phyloP scores from a whole-genome alignment of 176 grass and related monocot genomes.

The Thalia dealbata region DNA sequence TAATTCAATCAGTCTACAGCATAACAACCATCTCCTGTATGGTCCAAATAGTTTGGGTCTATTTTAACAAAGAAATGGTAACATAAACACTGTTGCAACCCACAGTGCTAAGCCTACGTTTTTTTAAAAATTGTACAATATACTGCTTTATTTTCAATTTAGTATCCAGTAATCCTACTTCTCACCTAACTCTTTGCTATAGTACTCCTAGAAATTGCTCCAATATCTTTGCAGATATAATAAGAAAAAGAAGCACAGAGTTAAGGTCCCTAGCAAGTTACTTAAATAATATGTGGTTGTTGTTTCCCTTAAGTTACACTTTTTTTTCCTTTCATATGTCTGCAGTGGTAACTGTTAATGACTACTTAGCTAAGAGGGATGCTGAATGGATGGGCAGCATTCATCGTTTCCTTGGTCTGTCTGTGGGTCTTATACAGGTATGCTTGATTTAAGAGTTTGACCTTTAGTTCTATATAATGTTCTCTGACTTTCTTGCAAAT shows the following conservation, averaged over 20 bases:
- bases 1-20: too few species aligned
- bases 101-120: too few species aligned
- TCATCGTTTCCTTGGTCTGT: constrained; percentile 89
- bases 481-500: constrained; percentile 22
- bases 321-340: neutral
- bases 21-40: too few species aligned
- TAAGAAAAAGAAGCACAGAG: neutral
- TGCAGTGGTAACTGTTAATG: constrained; percentile 96
- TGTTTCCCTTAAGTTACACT: neutral
- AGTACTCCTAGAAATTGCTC: neutral
- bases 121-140: too few species aligned
- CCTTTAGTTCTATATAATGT: constrained; percentile 2
- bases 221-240: neutral
- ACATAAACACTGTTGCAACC: too few species aligned
- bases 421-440: constrained; percentile 87
- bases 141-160: too few species aligned
- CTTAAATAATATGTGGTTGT: constrained; percentile 1
- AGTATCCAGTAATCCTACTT: too few species aligned
- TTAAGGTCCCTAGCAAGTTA: neutral
- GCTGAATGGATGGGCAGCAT: constrained; percentile 97
- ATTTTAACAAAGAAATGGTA: too few species aligned
- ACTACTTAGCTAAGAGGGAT: constrained; percentile 95
- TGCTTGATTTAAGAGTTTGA: constrained; percentile 16
- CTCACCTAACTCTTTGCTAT: neutral
- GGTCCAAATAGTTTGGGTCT: too few species aligned